Evolutionary conservation across 2,329 filamentous ascomycete species (phyloP).

Genomic region (Fusarium citri): DNA sequence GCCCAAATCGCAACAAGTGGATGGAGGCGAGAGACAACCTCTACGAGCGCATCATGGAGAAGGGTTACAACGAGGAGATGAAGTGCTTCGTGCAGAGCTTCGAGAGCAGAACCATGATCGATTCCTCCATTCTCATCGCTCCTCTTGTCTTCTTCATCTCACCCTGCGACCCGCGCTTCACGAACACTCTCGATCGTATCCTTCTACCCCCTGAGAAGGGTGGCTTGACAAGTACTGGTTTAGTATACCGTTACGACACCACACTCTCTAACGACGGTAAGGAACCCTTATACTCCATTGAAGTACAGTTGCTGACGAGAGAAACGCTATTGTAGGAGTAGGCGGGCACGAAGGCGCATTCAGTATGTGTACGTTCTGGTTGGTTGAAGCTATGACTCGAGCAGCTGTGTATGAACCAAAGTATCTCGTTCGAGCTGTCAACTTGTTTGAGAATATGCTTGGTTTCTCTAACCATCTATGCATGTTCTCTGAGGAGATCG

Average conservation of each 20-base stretch:
- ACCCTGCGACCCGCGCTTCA: constrained; percentile 80
- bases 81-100: constrained; percentile 81
- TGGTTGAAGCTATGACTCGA: constrained; percentile 80
- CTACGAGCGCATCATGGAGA: constrained; percentile 83
- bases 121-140: constrained; percentile 80
- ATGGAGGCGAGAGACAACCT: constrained; percentile 72
- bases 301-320: constrained; percentile 8
- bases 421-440: constrained; percentile 71
- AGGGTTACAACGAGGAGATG: constrained; percentile 77
- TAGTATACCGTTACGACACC: constrained; percentile 82
- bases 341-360: constrained; percentile 81
- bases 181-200: constrained; percentile 78
- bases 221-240: constrained; percentile 77
- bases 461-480: constrained; percentile 80
- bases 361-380: constrained; percentile 86
- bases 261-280: constrained; percentile 75
- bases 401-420: constrained; percentile 73
- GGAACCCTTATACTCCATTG: constrained; percentile 18
- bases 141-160: constrained; percentile 84
- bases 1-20: constrained; percentile 76
- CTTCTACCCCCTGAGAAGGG: constrained; percentile 79
- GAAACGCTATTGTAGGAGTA: constrained; percentile 63
- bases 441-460: constrained; percentile 82
- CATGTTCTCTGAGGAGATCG: constrained; percentile 85
- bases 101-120: constrained; percentile 75